Evolutionary conservation across 164 flowering plant species (phyloP).

Genomic region (Echeveria elegans): DNA sequence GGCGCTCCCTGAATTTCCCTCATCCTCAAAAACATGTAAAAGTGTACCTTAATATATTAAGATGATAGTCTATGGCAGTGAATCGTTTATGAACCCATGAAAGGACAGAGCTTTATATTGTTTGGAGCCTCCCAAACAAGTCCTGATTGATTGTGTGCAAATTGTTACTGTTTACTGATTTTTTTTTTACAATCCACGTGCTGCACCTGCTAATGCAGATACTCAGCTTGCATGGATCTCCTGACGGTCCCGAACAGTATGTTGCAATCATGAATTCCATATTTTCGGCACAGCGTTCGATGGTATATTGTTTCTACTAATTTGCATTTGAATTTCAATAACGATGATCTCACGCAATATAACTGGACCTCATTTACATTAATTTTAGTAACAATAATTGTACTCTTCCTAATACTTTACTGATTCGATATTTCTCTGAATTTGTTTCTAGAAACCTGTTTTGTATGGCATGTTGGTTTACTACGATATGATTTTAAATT

Average conservation of each 20-base stretch:
- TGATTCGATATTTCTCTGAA: too few species aligned
- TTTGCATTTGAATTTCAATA: background rate
- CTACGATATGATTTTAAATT: background rate
- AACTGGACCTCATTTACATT: background rate
- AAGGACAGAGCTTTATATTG: too few species aligned
- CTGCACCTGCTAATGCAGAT: constrained; percentile 41
- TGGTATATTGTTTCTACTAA: constrained; percentile 45
- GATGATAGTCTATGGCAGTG: too few species aligned
- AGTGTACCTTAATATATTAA: too few species aligned
- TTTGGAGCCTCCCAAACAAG: too few species aligned
- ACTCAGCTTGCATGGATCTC: constrained; percentile 90
- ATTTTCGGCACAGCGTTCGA: constrained; percentile 95
- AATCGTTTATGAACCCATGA: too few species aligned
- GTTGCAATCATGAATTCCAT: constrained; percentile 97
- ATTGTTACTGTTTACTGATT: background rate
- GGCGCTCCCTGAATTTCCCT: too few species aligned
- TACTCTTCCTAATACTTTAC: background rate
- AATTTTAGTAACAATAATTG: background rate
- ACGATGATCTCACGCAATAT: background rate
- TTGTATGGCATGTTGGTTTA: background rate
- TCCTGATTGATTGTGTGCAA: background rate
- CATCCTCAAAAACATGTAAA: too few species aligned
- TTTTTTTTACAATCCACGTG: constrained; percentile 1
- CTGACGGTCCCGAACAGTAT: constrained; percentile 99
- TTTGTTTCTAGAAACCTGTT: background rate